A percentile compares a stretch with the other conserved stretches of the same genome.
Conservation (phyloP, 768 basidiomycete species). For the Phylloporus sp. region DNA sequence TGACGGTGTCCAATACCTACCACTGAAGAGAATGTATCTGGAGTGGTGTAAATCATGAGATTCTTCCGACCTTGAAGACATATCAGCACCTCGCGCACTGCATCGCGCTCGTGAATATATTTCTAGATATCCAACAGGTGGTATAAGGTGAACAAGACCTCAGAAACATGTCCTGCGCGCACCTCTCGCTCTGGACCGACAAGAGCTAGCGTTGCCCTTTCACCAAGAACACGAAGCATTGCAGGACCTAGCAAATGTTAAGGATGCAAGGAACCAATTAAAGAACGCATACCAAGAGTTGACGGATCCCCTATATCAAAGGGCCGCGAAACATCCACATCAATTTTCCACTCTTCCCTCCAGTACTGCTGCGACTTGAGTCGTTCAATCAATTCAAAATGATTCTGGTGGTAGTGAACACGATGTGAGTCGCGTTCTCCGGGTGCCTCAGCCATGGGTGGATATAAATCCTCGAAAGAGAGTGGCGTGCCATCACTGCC, state of each 20-base stretch:
- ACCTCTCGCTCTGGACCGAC: slow-evolving; percentile 45
- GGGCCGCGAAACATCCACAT: slow-evolving; percentile 36
- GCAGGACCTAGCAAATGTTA: slow-evolving; percentile 41
- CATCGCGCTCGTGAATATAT: slow-evolving; percentile 72
- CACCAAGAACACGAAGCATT: slow-evolving; percentile 35
- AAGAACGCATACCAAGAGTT: slow-evolving; percentile 51
- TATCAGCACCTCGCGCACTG: slow-evolving; percentile 74
- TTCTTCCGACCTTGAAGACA: slow-evolving; percentile 70
- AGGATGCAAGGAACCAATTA: not conserved
- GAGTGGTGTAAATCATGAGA: slow-evolving; percentile 43
- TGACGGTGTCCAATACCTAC: slow-evolving; percentile 13
- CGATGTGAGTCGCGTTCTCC: not conserved
- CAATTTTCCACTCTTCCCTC: slow-evolving; percentile 60
- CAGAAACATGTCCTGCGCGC: not conserved
- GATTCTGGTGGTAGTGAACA: slow-evolving; percentile 10
- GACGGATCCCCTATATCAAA: slow-evolving; percentile 72
- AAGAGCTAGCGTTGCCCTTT: slow-evolving; percentile 36
- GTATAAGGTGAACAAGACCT: not conserved
- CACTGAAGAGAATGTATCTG: slow-evolving; percentile 32
- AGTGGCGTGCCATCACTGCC: slow-evolving; percentile 15
- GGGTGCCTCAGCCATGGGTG: not conserved
- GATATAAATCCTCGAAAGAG: slow-evolving; percentile 14
- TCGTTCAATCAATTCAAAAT: slow-evolving; percentile 57
- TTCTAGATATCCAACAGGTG: slow-evolving; percentile 35
- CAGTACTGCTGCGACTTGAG: slow-evolving; percentile 69